phyloP scores from a whole-genome alignment of 345 rosid genomes.

The Carallia brachiata region DNA sequence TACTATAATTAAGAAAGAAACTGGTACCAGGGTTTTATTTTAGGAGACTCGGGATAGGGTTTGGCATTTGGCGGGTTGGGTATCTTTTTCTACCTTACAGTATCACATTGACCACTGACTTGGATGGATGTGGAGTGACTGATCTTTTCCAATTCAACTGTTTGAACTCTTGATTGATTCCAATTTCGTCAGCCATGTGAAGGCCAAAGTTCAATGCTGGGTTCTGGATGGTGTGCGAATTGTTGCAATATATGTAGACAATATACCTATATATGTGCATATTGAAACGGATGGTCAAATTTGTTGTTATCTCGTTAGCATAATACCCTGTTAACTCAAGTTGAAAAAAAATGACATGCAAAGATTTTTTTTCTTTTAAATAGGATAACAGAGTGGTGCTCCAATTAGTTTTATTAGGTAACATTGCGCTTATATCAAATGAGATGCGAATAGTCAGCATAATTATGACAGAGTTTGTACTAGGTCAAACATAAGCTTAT shows the following conservation, averaged over 20 bases:
- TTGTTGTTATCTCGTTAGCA: not conserved
- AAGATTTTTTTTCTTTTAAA: no score
- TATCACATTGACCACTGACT: no score
- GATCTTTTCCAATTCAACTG: not conserved
- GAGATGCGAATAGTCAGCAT: no score
- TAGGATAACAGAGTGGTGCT: no score
- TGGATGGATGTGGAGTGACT: not conserved
- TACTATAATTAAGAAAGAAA: not conserved
- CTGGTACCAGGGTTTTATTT: not conserved
- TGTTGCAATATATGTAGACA: not conserved
- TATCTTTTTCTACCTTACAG: no score
- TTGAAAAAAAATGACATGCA: not conserved
- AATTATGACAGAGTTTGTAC: no score
- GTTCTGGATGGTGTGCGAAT: not conserved
- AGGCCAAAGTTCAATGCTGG: not conserved
- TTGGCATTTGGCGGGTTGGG: no score
- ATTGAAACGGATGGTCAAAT: not conserved
- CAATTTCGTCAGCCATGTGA: slow-evolving; percentile 9
- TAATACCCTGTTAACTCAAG: not conserved
- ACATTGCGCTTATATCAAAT: no score
- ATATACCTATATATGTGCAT: not conserved
- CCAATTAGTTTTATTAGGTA: no score
- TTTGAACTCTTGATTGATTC: not conserved
- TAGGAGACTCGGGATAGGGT: no score
- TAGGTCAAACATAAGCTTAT: no score